Evolutionary conservation across 805 yeast genomes (phyloP), one percentile per base, ranked within the genome.

Genomic region (Candida sonorensis): DNA sequence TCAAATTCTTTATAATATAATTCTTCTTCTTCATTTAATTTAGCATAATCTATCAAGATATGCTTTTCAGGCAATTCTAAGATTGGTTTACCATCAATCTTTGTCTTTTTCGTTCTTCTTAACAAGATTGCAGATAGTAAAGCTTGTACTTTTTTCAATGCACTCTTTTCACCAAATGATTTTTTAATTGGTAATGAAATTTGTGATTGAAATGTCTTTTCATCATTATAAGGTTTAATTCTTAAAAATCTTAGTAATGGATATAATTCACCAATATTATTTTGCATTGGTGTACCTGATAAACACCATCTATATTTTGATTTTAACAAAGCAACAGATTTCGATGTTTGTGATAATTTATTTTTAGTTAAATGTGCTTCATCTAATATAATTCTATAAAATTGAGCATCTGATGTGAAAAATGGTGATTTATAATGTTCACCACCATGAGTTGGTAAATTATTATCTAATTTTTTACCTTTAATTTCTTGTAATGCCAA

Each of bases 11-110:
- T 40, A 50, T 88, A 88, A 46, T 69, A 77, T 17, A 55, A 67
- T 20, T 56, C 49, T 52, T 84, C 92, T 5, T 66, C 72, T 2
- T 61, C 63, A 2, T 54, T 64, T 69, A 88, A 67, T 3, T 49
- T 56, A 20, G 78, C 71, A 27, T 59, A 54, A 9, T 68, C 70
- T 14, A 62, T 58, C 11, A 58, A 42, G 13, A 81, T 55, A 34
- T 64, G 65, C 48, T 83, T 84, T 4, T 64, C 66, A 0, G 95
- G 95, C 26, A 87, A 60, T 33, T 68, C 53, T 30, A 87, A 56
- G 30, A 87, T 77, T 7, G 92, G 87, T 43, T 79, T 64, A 6
- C 94, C 95, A 53, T 86, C 87, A 37, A 87, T 77, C 34, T 64
- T 49, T 13, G 86, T 74, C 29, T 62, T 63, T 47, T 87, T 88